A percentile compares a stretch with the other conserved stretches of the same genome.
Evolutionary conservation across 2,329 filamentous ascomycete genomes (phyloP).

Genomic region (Trichoderma sp.): DNA sequence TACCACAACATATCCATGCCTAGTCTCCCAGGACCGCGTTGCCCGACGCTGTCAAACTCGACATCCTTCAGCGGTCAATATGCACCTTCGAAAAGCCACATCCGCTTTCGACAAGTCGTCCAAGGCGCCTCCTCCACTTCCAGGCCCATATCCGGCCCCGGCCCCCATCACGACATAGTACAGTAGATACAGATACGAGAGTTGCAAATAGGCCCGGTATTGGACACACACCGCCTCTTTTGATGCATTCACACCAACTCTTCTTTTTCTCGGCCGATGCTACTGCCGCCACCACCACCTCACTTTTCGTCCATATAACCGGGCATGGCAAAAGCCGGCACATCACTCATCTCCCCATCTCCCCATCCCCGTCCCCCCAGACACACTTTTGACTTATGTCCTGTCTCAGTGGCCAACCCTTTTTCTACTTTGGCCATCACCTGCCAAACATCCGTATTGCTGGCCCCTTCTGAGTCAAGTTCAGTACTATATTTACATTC

Average conservation of each 20-base stretch:
- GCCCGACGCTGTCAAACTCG: background rate
- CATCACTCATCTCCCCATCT: background rate
- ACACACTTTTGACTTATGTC: background rate
- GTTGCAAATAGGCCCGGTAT: background rate
- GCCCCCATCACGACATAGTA: background rate
- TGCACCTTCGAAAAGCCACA: background rate
- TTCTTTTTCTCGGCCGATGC: background rate
- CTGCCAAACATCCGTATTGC: background rate
- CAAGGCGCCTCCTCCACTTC: background rate
- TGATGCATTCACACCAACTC: background rate
- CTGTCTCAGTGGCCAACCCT: background rate
- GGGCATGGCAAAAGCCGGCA: background rate
- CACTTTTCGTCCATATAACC: background rate
- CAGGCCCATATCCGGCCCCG: background rate
- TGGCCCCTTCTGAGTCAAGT: background rate
- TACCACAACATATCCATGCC: background rate
- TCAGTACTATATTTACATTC: background rate
- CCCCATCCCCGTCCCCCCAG: background rate
- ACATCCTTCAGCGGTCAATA: background rate
- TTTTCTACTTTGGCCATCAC: background rate
- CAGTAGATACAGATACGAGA: background rate
- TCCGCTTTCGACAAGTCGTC: background rate
- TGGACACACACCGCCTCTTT: background rate
- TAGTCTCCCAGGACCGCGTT: background rate
- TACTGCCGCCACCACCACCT: background rate